Conservation (phyloP, 225 moss, liverwort and hornwort genomes). For the Pleurozium schreberi region DNA sequence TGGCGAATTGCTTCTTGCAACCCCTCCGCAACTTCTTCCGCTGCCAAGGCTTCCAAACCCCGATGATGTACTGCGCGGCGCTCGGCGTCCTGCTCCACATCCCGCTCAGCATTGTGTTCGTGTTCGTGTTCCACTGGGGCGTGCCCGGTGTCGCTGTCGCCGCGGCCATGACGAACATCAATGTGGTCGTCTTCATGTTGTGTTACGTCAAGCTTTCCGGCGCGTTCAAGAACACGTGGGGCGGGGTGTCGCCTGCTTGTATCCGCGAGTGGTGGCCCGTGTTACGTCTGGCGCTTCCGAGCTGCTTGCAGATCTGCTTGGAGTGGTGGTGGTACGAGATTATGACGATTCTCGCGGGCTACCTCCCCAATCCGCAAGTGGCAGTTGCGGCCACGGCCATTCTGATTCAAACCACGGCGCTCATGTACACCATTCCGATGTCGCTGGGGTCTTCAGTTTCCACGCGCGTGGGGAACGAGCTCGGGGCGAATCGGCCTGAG, state of each 20-base stretch:
- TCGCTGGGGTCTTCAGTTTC: slow-evolving; percentile 79
- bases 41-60: slow-evolving; percentile 60
- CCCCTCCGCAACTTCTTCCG: slow-evolving; percentile 84
- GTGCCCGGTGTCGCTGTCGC: slow-evolving; percentile 79
- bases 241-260: slow-evolving; percentile 41
- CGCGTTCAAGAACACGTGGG: slow-evolving; percentile 68
- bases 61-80: slow-evolving; percentile 72
- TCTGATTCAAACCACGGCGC: slow-evolving; percentile 79
- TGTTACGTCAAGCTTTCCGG: slow-evolving; percentile 54
- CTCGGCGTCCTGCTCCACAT: slow-evolving; percentile 62
- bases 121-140: slow-evolving; percentile 40
- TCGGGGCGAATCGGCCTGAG: slow-evolving; percentile 76
- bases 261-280: slow-evolving; percentile 75
- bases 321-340: slow-evolving; percentile 99
- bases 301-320: slow-evolving; percentile 76
- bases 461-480: slow-evolving; percentile 86
- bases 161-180: slow-evolving; percentile 83
- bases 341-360: slow-evolving; percentile 78
- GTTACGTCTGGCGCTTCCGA: slow-evolving; percentile 67
- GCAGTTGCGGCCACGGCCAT: slow-evolving; percentile 90
- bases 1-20: slow-evolving; percentile 67
- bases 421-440: slow-evolving; percentile 89
- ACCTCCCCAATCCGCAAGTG: slow-evolving; percentile 69
- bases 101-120: slow-evolving; percentile 68
- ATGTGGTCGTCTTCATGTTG: slow-evolving; percentile 67